Evolutionary conservation across 108 stramenopile species (phyloP), one percentile per base, ranked within the genome.

Genomic region (Stephanodiscus triporus): DNA sequence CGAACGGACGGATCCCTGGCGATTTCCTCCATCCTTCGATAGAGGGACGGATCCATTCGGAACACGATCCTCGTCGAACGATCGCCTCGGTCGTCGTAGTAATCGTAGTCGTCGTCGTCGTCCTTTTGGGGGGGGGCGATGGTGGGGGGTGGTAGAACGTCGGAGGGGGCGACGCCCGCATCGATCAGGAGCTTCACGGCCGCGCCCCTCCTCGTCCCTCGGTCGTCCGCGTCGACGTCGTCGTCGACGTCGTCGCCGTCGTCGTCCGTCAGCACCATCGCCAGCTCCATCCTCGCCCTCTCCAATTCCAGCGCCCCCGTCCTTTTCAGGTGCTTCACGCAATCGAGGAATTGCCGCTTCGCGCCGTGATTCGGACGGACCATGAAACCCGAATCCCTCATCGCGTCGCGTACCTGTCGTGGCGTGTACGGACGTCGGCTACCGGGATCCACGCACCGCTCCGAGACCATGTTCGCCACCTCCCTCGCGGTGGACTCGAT

Each of bases 341-440:
- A 94, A 67, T 99, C 99, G 45, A 99, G 80, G 64, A 96, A 98
- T 84, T 99, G 96, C 70, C 84, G 85, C 86, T 99, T 99, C 49
- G 95, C 70, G 30, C 90, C 85, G 55, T 89, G 84, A 42, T 90
- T 92, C 1, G 97, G 94, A 72, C 95, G 93, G 22, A 96, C 96
- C 24, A 90, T 74, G 71, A 95, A 97, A n/a, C 95, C 94, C 26
- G 91, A 86, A 49, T 84, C 69, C 60, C 84, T 78, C 84, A 97
- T 86, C 9, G 91, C 95, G 70, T 95, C 84, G 27, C 85, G 68
- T 37, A 99, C 89, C 51, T 97, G 97, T 9, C 87, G 66, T 57
- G 90, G 84, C 2, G 97, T 93, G 74, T 97, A 98, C 8, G 98
- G 99, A 22, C 95, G 75, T 0, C 92, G 83, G 49, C 83, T 88